phyloP scores from a whole-genome alignment of 805 yeast genomes.

The Saitoella complicata region DNA sequence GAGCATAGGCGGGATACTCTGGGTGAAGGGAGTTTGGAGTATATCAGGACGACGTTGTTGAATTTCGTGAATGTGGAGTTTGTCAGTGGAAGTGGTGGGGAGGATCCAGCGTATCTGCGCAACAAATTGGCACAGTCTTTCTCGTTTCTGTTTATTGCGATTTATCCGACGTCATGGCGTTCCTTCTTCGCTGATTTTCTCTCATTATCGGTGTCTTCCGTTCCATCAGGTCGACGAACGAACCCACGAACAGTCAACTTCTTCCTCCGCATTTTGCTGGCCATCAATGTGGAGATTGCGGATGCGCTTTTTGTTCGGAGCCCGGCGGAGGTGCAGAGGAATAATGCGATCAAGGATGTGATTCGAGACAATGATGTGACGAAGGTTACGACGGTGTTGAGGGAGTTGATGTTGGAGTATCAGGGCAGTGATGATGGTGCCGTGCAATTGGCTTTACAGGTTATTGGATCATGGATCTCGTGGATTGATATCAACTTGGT shows the following conservation, averaged over 20 bases:
- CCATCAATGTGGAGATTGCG: slow-evolving; percentile 82
- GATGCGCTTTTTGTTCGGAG: slow-evolving; percentile 71
- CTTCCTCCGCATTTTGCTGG: slow-evolving; percentile 53
- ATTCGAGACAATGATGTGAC: slow-evolving; percentile 66
- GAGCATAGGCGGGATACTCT: neutral
- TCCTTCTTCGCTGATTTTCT: slow-evolving; percentile 35
- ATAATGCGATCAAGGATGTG: slow-evolving; percentile 60
- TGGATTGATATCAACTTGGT: slow-evolving; percentile 82
- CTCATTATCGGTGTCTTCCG: slow-evolving; percentile 20
- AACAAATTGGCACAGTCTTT: slow-evolving; percentile 44
- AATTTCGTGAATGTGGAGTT: slow-evolving; percentile 13
- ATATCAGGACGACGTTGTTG: neutral
- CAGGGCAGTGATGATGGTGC: slow-evolving; percentile 16
- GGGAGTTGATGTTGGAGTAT: slow-evolving; percentile 31
- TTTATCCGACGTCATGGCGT: slow-evolving; percentile 35
- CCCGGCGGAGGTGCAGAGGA: slow-evolving; percentile 40
- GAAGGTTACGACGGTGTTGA: slow-evolving; percentile 51
- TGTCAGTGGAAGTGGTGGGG: slow-evolving; percentile 6
- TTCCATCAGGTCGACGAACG: slow-evolving; percentile 17
- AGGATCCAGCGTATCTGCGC: slow-evolving; percentile 30
- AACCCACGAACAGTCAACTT: slow-evolving; percentile 42
- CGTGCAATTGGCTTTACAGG: slow-evolving; percentile 40
- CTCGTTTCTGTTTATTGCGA: slow-evolving; percentile 33
- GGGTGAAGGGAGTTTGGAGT: neutral
- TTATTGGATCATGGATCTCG: slow-evolving; percentile 71